Base-by-base conservation (phyloP, 495 filamentous ascomycete species). In the Geoglossum glabrum region DNA sequence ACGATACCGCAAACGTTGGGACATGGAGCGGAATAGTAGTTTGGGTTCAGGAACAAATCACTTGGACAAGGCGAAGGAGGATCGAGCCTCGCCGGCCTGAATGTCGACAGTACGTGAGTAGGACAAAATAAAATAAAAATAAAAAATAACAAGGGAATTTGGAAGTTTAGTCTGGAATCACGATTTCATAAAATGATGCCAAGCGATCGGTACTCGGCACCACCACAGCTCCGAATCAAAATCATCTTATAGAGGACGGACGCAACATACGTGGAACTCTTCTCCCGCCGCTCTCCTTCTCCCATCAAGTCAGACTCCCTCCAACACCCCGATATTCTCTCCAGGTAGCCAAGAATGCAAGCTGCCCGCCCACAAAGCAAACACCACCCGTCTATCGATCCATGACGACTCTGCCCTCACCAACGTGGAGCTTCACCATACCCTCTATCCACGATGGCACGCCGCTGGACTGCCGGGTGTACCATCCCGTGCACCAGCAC, bases 401-500 rank as follows among this genome's bases (percentile, higher is more conserved):
- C 73, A 92, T 67, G 90, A 95, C 67, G 76, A 78, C 25, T 76
- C 72, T 51, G 67, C 74, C 15, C 80, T 98, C 36, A 50, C 46
- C 43, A n/a, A 47, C 43, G 4, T 47, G 17, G 6, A 23, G 15
- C 59, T 88, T 95, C 61, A 82, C 78, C 34, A 79, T 96, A 56
- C 89, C 89, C 34, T 95, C 90, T 30, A 66, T 96, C 52, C 73
- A 92, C 68, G 90, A 96, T 67, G 76, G 78, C 26, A 76, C 72
- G 50, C 67, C 74, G 15, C 80, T 98, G 19, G 76, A 87, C 58
- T 90, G 89, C 64, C 82, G 90, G 34, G 66, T 98, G 36, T 92
- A 90, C 68, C 80, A 89, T 50, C 84, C 87, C 23, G 43, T 46
- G n/a, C n/a, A n/a, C n/a, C n/a, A n/a, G n/a, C n/a, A n/a, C n/a